Conservation (phyloP, 2,329 filamentous ascomycete genomes). For the Pseudogymnoascus sp. region DNA sequence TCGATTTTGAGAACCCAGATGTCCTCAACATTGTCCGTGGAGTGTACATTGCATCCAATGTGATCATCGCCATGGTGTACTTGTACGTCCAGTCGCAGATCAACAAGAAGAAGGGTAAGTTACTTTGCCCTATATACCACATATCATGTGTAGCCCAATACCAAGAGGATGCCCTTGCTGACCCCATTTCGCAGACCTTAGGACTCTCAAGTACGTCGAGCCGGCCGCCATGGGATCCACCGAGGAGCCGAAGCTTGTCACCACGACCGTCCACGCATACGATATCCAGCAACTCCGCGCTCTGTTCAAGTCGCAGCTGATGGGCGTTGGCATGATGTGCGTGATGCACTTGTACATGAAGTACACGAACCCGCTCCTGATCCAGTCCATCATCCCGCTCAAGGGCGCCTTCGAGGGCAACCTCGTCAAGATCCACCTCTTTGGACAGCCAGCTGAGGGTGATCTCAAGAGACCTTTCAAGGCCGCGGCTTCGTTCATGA, state of each 20-base stretch:
- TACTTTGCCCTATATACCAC: neutral
- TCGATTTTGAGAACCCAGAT: constrained; percentile 85
- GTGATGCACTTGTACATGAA: constrained; percentile 99
- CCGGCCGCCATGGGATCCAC: constrained; percentile 85
- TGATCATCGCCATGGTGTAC: constrained; percentile 80
- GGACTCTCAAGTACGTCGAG: constrained; percentile 97
- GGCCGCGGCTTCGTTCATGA: constrained; percentile 73
- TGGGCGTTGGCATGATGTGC: constrained; percentile 96
- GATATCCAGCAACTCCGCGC: constrained; percentile 78
- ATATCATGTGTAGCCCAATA: neutral
- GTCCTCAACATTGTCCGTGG: constrained; percentile 58
- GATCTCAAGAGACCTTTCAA: constrained; percentile 97
- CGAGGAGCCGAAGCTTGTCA: constrained; percentile 93
- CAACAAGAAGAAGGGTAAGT: constrained; percentile 92
- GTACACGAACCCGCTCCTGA: constrained; percentile 97
- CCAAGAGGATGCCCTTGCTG: neutral
- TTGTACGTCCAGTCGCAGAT: constrained; percentile 78
- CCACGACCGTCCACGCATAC: constrained; percentile 94
- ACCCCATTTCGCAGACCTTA: constrained; percentile 63
- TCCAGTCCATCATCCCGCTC: constrained; percentile 96
- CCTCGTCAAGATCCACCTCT: constrained; percentile 90
- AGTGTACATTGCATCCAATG: constrained; percentile 62
- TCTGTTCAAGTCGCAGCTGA: constrained; percentile 83
- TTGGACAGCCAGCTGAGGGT: constrained; percentile 76
- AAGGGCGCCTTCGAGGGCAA: constrained; percentile 95